Evolutionary conservation across 1,284 basidiomycete species (phyloP).

Genomic region (Exobasidium rhododendri): DNA sequence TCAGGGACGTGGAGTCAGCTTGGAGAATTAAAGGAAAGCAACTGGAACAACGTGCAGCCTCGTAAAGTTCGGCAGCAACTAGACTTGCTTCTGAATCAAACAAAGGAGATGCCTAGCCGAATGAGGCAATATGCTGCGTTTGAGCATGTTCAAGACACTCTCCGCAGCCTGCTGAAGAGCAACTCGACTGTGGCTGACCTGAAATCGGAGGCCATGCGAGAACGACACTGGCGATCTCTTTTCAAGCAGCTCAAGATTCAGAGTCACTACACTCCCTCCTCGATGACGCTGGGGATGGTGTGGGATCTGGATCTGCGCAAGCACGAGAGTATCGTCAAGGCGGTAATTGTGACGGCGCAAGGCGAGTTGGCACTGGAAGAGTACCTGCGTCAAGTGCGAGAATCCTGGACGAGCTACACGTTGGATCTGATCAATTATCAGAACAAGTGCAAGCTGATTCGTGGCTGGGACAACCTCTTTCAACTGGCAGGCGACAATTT

Average conservation of each 20-base stretch:
- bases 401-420: conserved; percentile 92
- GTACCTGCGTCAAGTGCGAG: conserved; percentile 68
- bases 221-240: conserved; percentile 96
- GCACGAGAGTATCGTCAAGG: conserved; percentile 86
- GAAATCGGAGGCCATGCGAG: conserved; percentile 94
- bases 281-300: conserved; percentile 92
- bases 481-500: conserved; percentile 63
- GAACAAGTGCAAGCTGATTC: conserved; percentile 93
- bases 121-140: conserved; percentile 99
- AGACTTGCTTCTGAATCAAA: conserved; percentile 80
- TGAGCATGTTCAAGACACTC: conserved; percentile 90
- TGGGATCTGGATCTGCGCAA: conserved; percentile 94
- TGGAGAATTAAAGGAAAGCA: conserved; percentile 77
- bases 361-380: conserved; percentile 68
- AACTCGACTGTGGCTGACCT: conserved; percentile 85
- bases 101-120: conserved; percentile 95
- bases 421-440: conserved; percentile 97
- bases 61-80: conserved; percentile 91
- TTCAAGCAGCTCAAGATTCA: conserved; percentile 76
- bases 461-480: conserved; percentile 81
- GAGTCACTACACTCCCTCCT: conserved; percentile 57
- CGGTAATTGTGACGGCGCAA: conserved; percentile 94
- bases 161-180: conserved; percentile 81
- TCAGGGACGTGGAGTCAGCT: conserved; percentile 96
- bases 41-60: conserved; percentile 82